Conservation (phyloP, 2,329 filamentous ascomycete species). For the Falciphora oryzae region DNA sequence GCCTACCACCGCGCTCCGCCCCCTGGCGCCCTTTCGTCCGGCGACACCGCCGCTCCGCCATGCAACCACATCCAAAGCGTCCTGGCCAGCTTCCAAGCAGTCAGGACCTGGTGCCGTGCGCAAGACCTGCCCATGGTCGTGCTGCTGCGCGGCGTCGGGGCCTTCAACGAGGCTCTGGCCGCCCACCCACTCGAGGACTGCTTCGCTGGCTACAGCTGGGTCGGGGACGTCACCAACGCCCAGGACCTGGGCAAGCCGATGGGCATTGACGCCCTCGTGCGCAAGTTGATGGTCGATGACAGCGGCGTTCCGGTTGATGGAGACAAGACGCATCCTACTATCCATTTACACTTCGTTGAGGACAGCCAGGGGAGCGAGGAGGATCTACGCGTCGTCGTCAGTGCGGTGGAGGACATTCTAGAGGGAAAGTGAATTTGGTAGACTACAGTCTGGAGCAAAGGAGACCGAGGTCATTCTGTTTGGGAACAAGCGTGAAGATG, state of each 20-base stretch:
- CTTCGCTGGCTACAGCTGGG: background rate
- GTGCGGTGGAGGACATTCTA: background rate
- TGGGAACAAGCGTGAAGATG: no score
- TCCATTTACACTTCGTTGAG: background rate
- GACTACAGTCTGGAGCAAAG: background rate
- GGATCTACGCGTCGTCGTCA: background rate
- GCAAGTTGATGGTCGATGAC: background rate
- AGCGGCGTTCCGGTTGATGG: no score
- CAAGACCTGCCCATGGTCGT: background rate
- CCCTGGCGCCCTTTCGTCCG: no score
- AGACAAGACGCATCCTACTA: no score
- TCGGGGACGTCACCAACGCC: background rate
- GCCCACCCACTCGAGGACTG: background rate
- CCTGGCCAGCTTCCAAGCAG: background rate
- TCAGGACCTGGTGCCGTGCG: background rate
- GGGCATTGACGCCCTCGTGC: background rate
- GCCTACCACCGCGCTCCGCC: no score
- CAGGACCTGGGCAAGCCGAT: background rate
- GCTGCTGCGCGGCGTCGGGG: background rate
- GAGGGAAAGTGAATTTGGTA: background rate
- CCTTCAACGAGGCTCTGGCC: background rate
- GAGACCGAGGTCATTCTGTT: no score
- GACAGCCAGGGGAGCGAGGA: background rate
- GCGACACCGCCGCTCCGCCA: no score
- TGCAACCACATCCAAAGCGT: background rate